Evolutionary conservation across 1,284 basidiomycete genomes (phyloP).

Genomic region (Cutaneotrichosporon mucoides): DNA sequence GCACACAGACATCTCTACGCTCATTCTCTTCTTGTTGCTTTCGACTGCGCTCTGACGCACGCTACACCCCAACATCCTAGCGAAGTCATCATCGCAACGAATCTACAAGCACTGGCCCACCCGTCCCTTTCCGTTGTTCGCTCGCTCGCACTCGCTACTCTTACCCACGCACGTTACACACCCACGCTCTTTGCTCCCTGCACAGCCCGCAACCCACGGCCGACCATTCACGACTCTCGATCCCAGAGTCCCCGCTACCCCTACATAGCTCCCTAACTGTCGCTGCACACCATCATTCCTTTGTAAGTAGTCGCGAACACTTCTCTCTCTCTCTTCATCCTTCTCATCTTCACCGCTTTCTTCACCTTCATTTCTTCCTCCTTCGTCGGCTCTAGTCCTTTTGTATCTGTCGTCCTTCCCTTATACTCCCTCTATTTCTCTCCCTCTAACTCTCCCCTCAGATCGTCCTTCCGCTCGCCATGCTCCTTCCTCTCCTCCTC

Average conservation of each 20-base stretch:
- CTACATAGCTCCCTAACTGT: too few species aligned
- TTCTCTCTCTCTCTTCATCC: not conserved
- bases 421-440: not conserved
- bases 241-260: not conserved
- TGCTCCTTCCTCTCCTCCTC: conserved; percentile 10
- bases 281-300: not conserved
- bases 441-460: not conserved
- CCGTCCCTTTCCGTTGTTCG: too few species aligned
- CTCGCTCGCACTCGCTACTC: too few species aligned
- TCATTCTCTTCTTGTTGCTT: too few species aligned
- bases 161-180: too few species aligned
- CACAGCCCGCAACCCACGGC: not conserved
- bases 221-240: not conserved
- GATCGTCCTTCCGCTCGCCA: not conserved
- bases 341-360: not conserved
- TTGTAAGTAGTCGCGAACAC: not conserved
- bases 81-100: too few species aligned
- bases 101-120: too few species aligned
- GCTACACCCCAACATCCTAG: too few species aligned
- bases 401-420: not conserved
- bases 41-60: too few species aligned
- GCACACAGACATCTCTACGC: too few species aligned
- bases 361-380: not conserved
- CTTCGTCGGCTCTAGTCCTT: not conserved
- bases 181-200: not conserved